phyloP scores from a whole-genome alignment of 2,329 filamentous ascomycete species.

The Verticillium nubilum region DNA sequence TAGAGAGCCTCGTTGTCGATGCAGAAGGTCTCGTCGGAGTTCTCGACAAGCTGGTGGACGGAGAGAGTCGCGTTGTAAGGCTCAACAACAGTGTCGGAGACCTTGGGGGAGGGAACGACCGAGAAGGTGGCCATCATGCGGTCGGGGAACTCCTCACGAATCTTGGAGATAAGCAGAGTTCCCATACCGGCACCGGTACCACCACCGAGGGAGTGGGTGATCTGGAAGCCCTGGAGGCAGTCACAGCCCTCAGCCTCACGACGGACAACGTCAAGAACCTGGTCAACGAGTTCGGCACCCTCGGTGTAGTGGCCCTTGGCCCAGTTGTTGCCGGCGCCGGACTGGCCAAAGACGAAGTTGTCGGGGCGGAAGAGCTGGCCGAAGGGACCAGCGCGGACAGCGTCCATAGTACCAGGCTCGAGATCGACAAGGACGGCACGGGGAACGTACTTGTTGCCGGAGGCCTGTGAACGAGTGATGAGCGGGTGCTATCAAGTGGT shows the following conservation, averaged over 20 bases:
- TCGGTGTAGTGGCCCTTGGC: conserved; percentile 99
- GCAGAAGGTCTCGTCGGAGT: conserved; percentile 99
- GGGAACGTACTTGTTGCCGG: conserved; percentile 98
- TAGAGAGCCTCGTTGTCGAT: conserved; percentile 99
- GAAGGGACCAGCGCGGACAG: conserved; percentile 95
- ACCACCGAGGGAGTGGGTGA: conserved; percentile 99
- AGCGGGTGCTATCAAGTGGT: background rate
- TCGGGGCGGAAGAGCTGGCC: conserved; percentile 99
- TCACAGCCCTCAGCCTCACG: conserved; percentile 98
- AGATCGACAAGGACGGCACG: conserved; percentile 99
- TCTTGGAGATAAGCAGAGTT: conserved; percentile 99
- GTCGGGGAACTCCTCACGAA: conserved; percentile 99
- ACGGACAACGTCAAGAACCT: conserved; percentile 96
- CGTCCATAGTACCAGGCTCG: conserved; percentile 99
- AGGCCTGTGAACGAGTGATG: conserved; percentile 55
- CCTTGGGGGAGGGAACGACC: conserved; percentile 97
- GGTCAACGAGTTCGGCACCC: conserved; percentile 97
- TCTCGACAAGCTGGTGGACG: conserved; percentile 98
- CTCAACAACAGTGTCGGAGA: conserved; percentile 99
- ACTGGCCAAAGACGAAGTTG: conserved; percentile 99
- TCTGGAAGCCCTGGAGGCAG: conserved; percentile 99
- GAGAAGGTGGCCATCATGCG: conserved; percentile 99
- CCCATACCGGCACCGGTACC: conserved; percentile 99
- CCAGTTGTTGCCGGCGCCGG: conserved; percentile 99
- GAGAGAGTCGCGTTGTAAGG: conserved; percentile 99